Evolutionary conservation across 2,329 filamentous ascomycete genomes (phyloP).

Genomic region (Torrubiellomyces zombiae): DNA sequence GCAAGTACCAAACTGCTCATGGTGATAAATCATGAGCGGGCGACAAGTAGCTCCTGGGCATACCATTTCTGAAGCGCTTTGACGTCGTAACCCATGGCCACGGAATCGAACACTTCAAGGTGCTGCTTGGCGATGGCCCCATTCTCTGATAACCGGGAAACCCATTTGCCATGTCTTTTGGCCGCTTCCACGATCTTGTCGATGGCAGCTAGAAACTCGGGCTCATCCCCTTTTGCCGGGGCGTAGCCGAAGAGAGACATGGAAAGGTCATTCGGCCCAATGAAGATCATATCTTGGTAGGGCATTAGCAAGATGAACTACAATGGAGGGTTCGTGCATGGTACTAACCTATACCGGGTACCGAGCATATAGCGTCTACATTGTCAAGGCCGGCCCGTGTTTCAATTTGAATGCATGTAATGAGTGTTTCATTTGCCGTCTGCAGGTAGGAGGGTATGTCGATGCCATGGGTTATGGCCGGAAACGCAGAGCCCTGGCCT

Average conservation of each 20-base stretch:
- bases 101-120: constrained; percentile 20
- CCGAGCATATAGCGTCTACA: constrained; percentile 20
- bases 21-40: constrained; percentile 13
- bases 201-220: constrained; percentile 27
- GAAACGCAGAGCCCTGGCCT: constrained; percentile 27
- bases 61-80: constrained; percentile 35
- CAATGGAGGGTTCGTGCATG: background rate
- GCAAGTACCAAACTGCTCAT: background rate
- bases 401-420: constrained; percentile 29
- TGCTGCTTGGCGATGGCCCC: constrained; percentile 22
- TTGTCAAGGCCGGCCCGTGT: constrained; percentile 25
- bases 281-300: constrained; percentile 22
- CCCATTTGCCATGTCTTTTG: constrained; percentile 32
- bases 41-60: constrained; percentile 20
- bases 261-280: constrained; percentile 27
- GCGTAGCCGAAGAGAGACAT: constrained; percentile 22
- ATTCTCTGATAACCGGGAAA: constrained; percentile 28
- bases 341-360: constrained; percentile 17
- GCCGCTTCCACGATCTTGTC: constrained; percentile 27
- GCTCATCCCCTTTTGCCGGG: constrained; percentile 27
- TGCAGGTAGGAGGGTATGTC: constrained; percentile 23
- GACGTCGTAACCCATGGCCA: constrained; percentile 25
- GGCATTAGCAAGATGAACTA: constrained; percentile 1
- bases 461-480: constrained; percentile 19
- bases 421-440: constrained; percentile 24